Conservation (phyloP, 2,329 filamentous ascomycete genomes). For the Zymoseptoria passerinii region DNA sequence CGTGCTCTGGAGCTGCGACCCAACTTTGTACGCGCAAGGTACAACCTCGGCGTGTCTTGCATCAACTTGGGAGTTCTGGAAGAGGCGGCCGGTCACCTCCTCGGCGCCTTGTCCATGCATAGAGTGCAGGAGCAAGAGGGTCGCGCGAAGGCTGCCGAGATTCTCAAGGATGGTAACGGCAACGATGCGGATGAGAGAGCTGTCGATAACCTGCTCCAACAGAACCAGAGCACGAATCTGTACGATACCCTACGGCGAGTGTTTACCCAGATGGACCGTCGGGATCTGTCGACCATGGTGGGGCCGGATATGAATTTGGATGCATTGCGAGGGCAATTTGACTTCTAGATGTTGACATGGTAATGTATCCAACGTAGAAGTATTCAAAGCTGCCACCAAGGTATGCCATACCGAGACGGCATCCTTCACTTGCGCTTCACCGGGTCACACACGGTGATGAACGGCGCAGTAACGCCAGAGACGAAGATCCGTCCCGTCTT, state of each 20-base stretch:
- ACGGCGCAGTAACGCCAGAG: constrained; percentile 12
- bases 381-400: not conserved
- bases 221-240: constrained; percentile 94
- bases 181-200: constrained; percentile 57
- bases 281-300: constrained; percentile 81
- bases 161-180: constrained; percentile 53
- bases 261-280: constrained; percentile 90
- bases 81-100: constrained; percentile 84
- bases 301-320: constrained; percentile 86
- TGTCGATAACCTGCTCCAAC: constrained; percentile 78
- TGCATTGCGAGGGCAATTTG: constrained; percentile 80
- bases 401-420: not conserved
- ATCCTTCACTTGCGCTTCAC: not conserved
- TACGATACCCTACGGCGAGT: constrained; percentile 90
- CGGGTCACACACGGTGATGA: constrained; percentile 17
- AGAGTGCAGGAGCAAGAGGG: constrained; percentile 83
- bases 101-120: constrained; percentile 91
- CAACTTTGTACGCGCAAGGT: constrained; percentile 93
- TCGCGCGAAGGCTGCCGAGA: constrained; percentile 72
- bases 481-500: constrained; percentile 16
- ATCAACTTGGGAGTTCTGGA: constrained; percentile 96
- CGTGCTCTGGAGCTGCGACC: constrained; percentile 81
- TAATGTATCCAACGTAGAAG: not conserved
- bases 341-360: constrained; percentile 49
- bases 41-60: constrained; percentile 92